Evolutionary conservation across 2,329 filamentous ascomycete species (phyloP).

Genomic region (Monilinia polystroma): DNA sequence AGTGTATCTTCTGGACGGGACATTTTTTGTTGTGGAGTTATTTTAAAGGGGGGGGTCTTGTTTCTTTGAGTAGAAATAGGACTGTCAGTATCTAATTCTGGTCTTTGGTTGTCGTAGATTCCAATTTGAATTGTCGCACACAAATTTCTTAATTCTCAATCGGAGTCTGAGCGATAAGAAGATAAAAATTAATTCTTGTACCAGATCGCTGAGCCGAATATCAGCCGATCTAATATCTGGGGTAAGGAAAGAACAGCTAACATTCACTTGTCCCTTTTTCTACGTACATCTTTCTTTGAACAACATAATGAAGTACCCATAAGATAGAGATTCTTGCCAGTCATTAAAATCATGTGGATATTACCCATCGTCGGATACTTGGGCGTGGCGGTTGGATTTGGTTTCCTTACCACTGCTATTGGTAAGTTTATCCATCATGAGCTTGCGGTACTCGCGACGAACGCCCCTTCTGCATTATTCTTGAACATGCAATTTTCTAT

Average conservation of each 20-base stretch:
- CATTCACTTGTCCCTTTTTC: neutral
- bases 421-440: conserved; percentile 50
- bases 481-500: neutral
- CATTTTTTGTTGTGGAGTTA: conserved; percentile 57
- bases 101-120: neutral
- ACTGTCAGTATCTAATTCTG: neutral
- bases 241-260: conserved; percentile 23
- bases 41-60: neutral
- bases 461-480: neutral
- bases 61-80: neutral
- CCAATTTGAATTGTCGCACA: neutral
- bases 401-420: conserved; percentile 91
- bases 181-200: no score
- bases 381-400: conserved; percentile 84
- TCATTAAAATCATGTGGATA: conserved; percentile 69
- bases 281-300: conserved; percentile 3
- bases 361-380: conserved; percentile 87
- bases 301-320: conserved; percentile 34
- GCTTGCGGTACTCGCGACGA: neutral
- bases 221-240: conserved; percentile 23
- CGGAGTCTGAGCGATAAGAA: conserved; percentile 17
- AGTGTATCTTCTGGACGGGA: conserved; percentile 95
- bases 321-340: conserved; percentile 20
- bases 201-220: conserved; percentile 21
- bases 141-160: conserved; percentile 8